Percentiles rank a stretch among this genome's conserved stretches.
Conservation (phyloP, 352 stramenopile species). For the Phytophthora brassicae region DNA sequence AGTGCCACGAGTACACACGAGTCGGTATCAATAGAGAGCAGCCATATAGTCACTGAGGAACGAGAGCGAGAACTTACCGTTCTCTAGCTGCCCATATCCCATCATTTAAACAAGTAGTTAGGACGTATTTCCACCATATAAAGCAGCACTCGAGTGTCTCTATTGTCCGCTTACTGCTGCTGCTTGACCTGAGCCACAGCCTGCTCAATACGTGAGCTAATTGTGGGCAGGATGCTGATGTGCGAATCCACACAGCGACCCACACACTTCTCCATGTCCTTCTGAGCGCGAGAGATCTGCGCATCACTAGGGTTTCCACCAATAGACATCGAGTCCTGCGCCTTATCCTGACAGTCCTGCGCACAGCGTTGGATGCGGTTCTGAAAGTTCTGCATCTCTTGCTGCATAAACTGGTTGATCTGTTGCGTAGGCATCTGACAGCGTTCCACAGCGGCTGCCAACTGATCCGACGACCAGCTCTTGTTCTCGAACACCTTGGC, state of each 20-base stretch:
- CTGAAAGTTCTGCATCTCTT: slow-evolving; percentile 86
- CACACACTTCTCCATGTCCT: slow-evolving; percentile 80
- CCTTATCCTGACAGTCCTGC: slow-evolving; percentile 88
- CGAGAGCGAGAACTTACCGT: slow-evolving; percentile 31
- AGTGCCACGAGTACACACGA: slow-evolving; percentile 23
- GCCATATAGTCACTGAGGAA: slow-evolving; percentile 23
- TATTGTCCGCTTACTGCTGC: slow-evolving; percentile 23
- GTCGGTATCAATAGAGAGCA: slow-evolving; percentile 32
- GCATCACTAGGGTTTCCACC: slow-evolving; percentile 61
- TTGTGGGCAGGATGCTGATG: slow-evolving; percentile 71
- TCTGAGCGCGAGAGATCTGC: slow-evolving; percentile 68
- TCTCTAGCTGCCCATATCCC: slow-evolving; percentile 25
- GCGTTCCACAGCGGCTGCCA: slow-evolving; percentile 81
- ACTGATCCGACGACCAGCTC: slow-evolving; percentile 69
- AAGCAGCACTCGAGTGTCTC: neutral
- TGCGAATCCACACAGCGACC: slow-evolving; percentile 69
- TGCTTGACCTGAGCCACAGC: slow-evolving; percentile 75
- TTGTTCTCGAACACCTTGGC: slow-evolving; percentile 90
- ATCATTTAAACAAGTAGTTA: slow-evolving; percentile 22
- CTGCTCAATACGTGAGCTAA: slow-evolving; percentile 75
- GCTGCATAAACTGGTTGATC: slow-evolving; percentile 81
- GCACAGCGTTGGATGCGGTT: slow-evolving; percentile 81
- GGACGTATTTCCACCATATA: neutral
- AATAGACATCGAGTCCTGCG: slow-evolving; percentile 66
- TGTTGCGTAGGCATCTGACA: slow-evolving; percentile 87